These are phyloP conservation scores for Thymus mandschuricus DNA, from an alignment of 257 asterid species.

Conservation along the genomic window DNA sequence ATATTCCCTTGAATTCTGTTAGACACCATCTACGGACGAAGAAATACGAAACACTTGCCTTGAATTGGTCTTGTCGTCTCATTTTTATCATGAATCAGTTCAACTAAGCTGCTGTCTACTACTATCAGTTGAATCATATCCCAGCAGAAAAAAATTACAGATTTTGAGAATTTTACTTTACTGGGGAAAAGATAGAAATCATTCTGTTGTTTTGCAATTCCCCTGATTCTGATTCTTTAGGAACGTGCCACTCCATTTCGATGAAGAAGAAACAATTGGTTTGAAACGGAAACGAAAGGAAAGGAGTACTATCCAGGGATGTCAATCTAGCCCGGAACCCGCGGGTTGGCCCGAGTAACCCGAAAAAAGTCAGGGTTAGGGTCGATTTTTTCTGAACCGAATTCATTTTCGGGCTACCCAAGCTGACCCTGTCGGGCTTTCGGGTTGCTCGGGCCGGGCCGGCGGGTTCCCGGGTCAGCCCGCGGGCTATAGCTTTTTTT, in stretches of 20 bases:
- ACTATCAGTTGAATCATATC: constrained; percentile 58
- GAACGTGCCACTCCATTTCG: background rate
- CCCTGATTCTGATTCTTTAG: constrained; percentile 11
- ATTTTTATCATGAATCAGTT: constrained; percentile 14
- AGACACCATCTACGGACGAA: constrained; percentile 89
- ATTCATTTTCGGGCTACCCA: too few species aligned
- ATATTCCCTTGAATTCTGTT: constrained; percentile 34
- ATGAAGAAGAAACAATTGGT: too few species aligned
- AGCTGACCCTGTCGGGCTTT: too few species aligned
- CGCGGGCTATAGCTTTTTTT: too few species aligned
- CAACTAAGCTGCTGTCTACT: background rate
- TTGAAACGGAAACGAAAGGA: too few species aligned
- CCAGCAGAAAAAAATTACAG: constrained; percentile 61
- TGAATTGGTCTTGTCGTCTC: constrained; percentile 35
- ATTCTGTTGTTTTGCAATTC: constrained; percentile 18
- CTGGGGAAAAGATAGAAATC: background rate
- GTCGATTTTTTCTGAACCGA: too few species aligned
- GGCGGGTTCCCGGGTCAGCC: too few species aligned
- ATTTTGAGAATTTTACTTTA: constrained; percentile 29
- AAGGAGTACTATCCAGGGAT: too few species aligned
- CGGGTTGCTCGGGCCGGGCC: too few species aligned
- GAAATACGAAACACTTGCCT: constrained; percentile 74
- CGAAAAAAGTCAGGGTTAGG: too few species aligned
- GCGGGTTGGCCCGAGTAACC: too few species aligned
- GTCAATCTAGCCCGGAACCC: too few species aligned